These are phyloP conservation scores for Wickerhamomyces xylosicus DNA, from an alignment of 805 yeast genomes.

Conservation along the genomic window DNA sequence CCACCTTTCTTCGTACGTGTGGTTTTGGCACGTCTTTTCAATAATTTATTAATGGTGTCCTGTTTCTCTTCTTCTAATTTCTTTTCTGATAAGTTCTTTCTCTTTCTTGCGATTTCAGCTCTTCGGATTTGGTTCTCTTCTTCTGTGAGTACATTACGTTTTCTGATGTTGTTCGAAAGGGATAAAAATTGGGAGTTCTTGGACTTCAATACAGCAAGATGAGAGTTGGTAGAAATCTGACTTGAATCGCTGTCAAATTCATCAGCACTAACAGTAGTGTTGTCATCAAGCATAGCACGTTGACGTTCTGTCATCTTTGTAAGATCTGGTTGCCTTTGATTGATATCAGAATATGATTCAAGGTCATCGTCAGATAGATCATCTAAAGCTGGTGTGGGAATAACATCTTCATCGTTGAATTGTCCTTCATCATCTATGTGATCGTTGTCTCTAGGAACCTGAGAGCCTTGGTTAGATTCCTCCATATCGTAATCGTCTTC, in stretches of 20 bases:
- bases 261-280: not conserved
- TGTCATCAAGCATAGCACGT: constrained; percentile 11
- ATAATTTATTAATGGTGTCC: constrained; percentile 79
- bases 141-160: constrained; percentile 57
- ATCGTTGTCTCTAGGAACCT: not conserved
- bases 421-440: constrained; percentile 2
- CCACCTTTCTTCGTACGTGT: constrained; percentile 28
- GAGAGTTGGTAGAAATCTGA: not conserved
- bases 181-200: constrained; percentile 7
- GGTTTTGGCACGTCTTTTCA: constrained; percentile 62
- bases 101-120: constrained; percentile 80
- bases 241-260: not conserved
- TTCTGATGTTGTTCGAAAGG: constrained; percentile 15
- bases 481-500: constrained; percentile 4
- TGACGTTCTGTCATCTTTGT: constrained; percentile 22
- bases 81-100: constrained; percentile 76
- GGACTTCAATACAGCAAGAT: constrained; percentile 3
- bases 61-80: constrained; percentile 85
- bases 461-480: too few species aligned
- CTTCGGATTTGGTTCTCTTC: constrained; percentile 76
- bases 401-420: constrained; percentile 16
- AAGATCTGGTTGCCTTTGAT: constrained; percentile 9
- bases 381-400: constrained; percentile 17
- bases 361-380: constrained; percentile 11
- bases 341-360: not conserved